phyloP scores from a whole-genome alignment of 2,329 filamentous ascomycete genomes.

The Fusarium aywerte region DNA sequence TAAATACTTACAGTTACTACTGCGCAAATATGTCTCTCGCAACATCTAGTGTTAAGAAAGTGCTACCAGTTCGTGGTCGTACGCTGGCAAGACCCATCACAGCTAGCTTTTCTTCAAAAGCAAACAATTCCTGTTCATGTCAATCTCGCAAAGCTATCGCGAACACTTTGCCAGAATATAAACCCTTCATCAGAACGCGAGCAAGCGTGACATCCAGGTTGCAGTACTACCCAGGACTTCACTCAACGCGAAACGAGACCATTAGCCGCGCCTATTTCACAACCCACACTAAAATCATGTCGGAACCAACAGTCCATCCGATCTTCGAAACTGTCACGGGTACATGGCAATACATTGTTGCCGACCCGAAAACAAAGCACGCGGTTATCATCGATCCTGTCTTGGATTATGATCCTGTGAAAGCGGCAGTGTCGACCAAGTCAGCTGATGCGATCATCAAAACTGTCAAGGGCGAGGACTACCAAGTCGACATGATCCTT shows the following conservation, averaged over 20 bases:
- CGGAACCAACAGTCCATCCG: constrained; percentile 29
- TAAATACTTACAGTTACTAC: neutral
- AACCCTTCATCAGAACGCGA: neutral
- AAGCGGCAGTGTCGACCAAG: constrained; percentile 57
- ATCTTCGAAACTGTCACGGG: constrained; percentile 51
- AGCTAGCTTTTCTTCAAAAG: neutral
- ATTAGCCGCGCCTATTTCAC: neutral
- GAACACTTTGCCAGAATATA: accelerated
- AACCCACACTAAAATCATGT: neutral
- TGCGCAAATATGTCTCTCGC: neutral
- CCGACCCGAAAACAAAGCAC: constrained; percentile 59
- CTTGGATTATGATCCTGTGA: constrained; percentile 63
- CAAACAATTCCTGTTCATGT: neutral
- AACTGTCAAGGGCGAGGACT: constrained; percentile 56
- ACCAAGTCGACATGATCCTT: constrained; percentile 63
- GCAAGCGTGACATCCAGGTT: neutral
- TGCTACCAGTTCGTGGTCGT: neutral
- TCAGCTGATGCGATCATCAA: constrained; percentile 64
- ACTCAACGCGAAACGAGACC: neutral
- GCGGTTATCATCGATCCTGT: constrained; percentile 72
- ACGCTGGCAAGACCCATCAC: neutral
- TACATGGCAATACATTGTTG: constrained; percentile 71
- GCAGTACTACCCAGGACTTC: neutral
- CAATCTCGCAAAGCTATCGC: neutral
- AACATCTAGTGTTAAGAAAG: neutral